These are phyloP conservation scores for Diaporthe sp. DNA, from an alignment of 2,329 filamentous ascomycete species.

Conservation along the genomic window DNA sequence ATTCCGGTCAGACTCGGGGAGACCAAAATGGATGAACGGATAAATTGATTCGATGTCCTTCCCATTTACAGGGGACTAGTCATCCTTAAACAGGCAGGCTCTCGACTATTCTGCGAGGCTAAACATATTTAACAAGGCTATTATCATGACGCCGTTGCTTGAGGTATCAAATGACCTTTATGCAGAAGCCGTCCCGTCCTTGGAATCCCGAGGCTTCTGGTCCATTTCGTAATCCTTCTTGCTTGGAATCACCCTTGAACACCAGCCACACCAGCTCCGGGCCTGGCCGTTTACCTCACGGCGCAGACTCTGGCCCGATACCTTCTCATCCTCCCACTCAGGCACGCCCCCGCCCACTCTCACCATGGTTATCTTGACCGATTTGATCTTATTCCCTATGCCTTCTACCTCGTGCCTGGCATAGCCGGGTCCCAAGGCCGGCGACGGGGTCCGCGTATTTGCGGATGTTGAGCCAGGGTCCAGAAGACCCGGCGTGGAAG, in stretches of 20 bases:
- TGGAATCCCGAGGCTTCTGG: constrained; percentile 25
- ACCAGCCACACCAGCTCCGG: constrained; percentile 95
- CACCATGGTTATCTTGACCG: constrained; percentile 86
- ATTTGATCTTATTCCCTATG: constrained; percentile 89
- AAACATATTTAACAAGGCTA: neutral
- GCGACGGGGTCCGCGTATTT: constrained; percentile 59
- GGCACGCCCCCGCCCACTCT: constrained; percentile 87
- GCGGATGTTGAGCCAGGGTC: constrained; percentile 40
- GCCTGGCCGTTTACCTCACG: constrained; percentile 78
- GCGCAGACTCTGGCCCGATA: constrained; percentile 74
- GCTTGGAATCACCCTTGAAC: constrained; percentile 79
- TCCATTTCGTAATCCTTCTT: constrained; percentile 57
- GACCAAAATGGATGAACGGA: neutral
- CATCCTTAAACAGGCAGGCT: no score
- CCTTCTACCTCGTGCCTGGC: constrained; percentile 91
- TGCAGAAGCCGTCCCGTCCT: neutral
- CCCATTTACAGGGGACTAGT: neutral
- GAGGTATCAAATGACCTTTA: neutral
- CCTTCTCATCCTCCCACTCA: constrained; percentile 85
- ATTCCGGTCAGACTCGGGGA: neutral
- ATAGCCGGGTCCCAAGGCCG: constrained; percentile 79
- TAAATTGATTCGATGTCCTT: neutral
- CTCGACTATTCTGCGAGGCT: neutral
- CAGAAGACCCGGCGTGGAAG: constrained; percentile 47
- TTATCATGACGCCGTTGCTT: neutral